Evolutionary conservation across 2,329 filamentous ascomycete species (phyloP).

Genomic region (Diplodia sapinea): DNA sequence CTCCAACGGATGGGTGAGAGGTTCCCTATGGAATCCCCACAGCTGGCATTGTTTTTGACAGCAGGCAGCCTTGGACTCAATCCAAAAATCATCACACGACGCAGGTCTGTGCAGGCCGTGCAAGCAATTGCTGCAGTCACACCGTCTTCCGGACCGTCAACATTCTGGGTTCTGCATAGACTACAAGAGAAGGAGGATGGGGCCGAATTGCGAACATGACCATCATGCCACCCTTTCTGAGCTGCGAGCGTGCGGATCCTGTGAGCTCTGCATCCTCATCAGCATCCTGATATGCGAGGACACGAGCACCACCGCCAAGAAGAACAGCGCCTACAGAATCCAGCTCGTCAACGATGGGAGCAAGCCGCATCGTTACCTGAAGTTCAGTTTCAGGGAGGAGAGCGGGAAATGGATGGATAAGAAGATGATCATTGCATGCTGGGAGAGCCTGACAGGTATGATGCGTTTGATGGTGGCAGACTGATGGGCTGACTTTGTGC

Average conservation of each 20-base stretch:
- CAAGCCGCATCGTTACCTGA: neutral
- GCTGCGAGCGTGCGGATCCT: neutral
- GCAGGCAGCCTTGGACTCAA: neutral
- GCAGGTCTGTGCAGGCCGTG: neutral
- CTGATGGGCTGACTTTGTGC: neutral
- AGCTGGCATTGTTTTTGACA: neutral
- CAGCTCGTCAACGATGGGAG: conserved; percentile 7
- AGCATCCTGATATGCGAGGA: neutral
- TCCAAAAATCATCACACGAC: neutral
- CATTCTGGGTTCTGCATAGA: neutral
- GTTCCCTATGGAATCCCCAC: neutral
- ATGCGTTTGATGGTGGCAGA: no score
- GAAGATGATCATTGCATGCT: conserved; percentile 12
- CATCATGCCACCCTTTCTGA: conserved; percentile 7
- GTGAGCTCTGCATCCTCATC: conserved; percentile 7
- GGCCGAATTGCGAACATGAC: conserved; percentile 3
- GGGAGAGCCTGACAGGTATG: conserved; percentile 9
- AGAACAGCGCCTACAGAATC: neutral
- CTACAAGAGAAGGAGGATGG: conserved; percentile 8
- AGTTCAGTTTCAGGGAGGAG: conserved; percentile 1
- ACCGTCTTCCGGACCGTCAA: neutral
- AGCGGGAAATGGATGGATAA: conserved; percentile 6
- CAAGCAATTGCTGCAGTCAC: neutral
- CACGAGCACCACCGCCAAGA: neutral
- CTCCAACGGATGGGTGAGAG: conserved; percentile 15